Percentiles rank a stretch among this genome's conserved stretches.
phyloP scores from a whole-genome alignment of 176 grass and related monocot species.

The Rhynchospora pubera region DNA sequence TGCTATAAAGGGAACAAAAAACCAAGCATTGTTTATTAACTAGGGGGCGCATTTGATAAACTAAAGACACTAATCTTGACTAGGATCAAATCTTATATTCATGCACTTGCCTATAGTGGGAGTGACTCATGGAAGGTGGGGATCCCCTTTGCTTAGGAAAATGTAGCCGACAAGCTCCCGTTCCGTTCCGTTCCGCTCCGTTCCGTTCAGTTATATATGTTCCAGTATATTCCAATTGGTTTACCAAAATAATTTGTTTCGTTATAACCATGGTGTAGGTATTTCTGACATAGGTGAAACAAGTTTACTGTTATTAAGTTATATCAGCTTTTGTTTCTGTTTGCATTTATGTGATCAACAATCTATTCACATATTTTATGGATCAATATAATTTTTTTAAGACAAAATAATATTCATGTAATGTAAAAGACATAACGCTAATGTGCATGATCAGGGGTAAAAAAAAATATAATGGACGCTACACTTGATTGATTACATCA shows the following conservation, averaged over 20 bases:
- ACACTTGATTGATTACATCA: too few species aligned
- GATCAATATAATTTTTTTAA: too few species aligned
- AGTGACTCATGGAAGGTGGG: neutral
- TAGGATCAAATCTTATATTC: slow-evolving; percentile 16
- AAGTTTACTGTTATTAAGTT: too few species aligned
- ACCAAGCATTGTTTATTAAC: slow-evolving; percentile 9
- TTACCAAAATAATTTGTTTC: neutral
- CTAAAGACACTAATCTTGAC: slow-evolving; percentile 14
- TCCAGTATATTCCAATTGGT: neutral
- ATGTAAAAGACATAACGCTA: too few species aligned
- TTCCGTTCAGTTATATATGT: neutral
- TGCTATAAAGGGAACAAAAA: slow-evolving; percentile 28
- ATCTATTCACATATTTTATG: too few species aligned
- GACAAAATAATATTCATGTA: too few species aligned
- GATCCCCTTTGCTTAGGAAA: neutral
- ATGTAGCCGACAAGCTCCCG: neutral
- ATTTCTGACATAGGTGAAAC: too few species aligned
- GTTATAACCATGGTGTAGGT: neutral
- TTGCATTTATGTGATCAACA: too few species aligned
- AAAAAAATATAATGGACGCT: too few species aligned
- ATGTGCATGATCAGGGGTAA: too few species aligned
- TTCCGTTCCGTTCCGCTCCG: neutral
- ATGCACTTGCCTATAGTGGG: neutral
- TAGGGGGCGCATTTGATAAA: slow-evolving; percentile 9
- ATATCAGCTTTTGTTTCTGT: too few species aligned